Conservation (phyloP, 768 basidiomycete species). For the Phanerochaete sordida region DNA sequence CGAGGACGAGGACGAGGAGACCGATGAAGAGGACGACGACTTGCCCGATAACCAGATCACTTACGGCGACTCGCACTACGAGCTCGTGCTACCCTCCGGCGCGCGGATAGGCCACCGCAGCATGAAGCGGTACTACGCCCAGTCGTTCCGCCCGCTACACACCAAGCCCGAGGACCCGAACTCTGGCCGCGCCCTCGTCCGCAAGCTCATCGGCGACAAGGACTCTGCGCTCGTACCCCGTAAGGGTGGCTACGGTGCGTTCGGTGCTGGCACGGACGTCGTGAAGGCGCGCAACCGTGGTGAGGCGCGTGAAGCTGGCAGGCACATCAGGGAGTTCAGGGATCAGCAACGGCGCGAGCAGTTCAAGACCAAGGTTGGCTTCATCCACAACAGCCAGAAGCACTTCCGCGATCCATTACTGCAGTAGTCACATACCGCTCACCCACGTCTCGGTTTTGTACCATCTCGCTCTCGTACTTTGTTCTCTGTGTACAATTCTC, state of each 20-base stretch:
- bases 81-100: slow-evolving; percentile 92
- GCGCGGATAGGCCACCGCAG: slow-evolving; percentile 89
- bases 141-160: slow-evolving; percentile 57
- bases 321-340: slow-evolving; percentile 79
- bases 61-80: slow-evolving; percentile 77
- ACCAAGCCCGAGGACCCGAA: slow-evolving; percentile 57
- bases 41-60: slow-evolving; percentile 48
- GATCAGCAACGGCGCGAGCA: slow-evolving; percentile 77
- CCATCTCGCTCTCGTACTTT: no score
- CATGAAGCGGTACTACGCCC: slow-evolving; percentile 82
- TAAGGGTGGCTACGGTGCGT: slow-evolving; percentile 85
- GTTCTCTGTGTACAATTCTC: background rate
- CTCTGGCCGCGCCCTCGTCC: slow-evolving; percentile 74
- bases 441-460: background rate
- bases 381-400: slow-evolving; percentile 83
- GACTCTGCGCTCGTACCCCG: slow-evolving; percentile 81
- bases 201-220: slow-evolving; percentile 74
- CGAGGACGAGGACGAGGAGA: slow-evolving; percentile 33
- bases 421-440: slow-evolving; percentile 33
- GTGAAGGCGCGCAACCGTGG: slow-evolving; percentile 92
- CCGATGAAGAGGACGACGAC: slow-evolving; percentile 35
- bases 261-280: slow-evolving; percentile 75
- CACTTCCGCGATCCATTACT: slow-evolving; percentile 76
- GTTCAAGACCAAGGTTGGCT: slow-evolving; percentile 81
- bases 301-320: slow-evolving; percentile 88